Evolutionary conservation across 371 early-diverging fungal species (phyloP).

Genomic region (Nosema bombycis): DNA sequence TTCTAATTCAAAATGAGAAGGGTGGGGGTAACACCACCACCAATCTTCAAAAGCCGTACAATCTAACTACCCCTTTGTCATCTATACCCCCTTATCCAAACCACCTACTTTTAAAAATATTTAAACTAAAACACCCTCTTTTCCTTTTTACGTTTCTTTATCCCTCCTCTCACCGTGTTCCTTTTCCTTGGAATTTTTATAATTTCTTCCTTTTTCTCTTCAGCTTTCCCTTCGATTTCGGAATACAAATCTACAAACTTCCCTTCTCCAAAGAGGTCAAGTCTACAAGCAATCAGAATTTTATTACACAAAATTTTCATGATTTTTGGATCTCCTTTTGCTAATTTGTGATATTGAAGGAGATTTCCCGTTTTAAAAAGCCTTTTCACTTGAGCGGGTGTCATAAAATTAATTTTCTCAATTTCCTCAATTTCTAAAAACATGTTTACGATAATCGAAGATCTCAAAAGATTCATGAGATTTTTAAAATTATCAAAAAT

Average conservation of each 20-base stretch:
- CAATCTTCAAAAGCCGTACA: no score
- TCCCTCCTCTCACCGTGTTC: constrained; percentile 1
- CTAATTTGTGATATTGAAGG: constrained; percentile 5
- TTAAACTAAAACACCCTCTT: no score
- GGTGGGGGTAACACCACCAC: no score
- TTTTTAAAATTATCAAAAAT: background rate
- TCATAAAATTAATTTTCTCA: background rate
- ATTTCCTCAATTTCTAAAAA: background rate
- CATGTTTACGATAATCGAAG: background rate
- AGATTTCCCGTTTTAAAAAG: constrained; percentile 3
- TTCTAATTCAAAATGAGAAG: no score
- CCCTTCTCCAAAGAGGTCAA: background rate
- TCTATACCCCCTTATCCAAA: no score
- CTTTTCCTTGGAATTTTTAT: background rate
- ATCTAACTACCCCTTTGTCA: no score
- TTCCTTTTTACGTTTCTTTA: constrained; percentile 16
- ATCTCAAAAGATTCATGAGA: background rate
- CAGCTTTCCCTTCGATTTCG: background rate
- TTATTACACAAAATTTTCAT: constrained; percentile 3
- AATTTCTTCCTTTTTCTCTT: background rate
- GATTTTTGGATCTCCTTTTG: constrained; percentile 11
- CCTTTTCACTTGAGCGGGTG: background rate
- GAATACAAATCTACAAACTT: constrained; percentile 1
- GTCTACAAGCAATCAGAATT: background rate
- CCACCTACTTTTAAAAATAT: no score